These are phyloP conservation scores for Tulasnella sp. DNA, from an alignment of 768 basidiomycete genomes.

Conservation along the genomic window DNA sequence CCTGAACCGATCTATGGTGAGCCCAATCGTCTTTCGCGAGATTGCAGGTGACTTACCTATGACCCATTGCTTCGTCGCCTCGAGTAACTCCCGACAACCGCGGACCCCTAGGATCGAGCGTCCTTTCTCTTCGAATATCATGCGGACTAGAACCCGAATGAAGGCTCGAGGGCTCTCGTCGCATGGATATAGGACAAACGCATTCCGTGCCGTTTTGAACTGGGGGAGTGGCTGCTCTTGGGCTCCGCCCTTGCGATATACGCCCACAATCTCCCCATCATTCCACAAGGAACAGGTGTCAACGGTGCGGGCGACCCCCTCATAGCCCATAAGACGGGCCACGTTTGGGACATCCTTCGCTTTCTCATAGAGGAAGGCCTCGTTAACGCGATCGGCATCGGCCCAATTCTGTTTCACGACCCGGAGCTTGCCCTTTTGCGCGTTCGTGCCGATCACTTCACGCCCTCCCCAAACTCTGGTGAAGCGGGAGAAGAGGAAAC, in stretches of 20 bases:
- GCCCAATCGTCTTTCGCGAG: neutral
- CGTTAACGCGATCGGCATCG: neutral
- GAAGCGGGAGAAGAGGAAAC: neutral
- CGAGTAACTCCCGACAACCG: neutral
- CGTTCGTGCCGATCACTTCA: neutral
- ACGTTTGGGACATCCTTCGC: neutral
- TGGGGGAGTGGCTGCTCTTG: too few relatives aligned
- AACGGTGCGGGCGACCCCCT: neutral
- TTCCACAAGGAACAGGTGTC: neutral
- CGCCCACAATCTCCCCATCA: neutral
- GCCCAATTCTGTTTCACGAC: neutral
- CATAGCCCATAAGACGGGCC: neutral
- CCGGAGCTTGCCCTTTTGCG: neutral
- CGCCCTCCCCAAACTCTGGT: neutral
- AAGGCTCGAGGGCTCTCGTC: neutral
- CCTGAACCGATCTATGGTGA: neutral
- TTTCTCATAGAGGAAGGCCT: neutral
- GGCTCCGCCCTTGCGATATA: neutral
- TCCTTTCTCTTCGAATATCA: neutral
- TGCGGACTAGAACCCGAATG: neutral
- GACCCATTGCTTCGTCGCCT: neutral
- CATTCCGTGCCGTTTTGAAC: too few relatives aligned
- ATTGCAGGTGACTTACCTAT: neutral
- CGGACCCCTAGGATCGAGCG: neutral
- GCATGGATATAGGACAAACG: too few relatives aligned